Evolutionary conservation across 805 yeast genomes (phyloP).

Genomic region (Cyberlindnera bimundalis): DNA sequence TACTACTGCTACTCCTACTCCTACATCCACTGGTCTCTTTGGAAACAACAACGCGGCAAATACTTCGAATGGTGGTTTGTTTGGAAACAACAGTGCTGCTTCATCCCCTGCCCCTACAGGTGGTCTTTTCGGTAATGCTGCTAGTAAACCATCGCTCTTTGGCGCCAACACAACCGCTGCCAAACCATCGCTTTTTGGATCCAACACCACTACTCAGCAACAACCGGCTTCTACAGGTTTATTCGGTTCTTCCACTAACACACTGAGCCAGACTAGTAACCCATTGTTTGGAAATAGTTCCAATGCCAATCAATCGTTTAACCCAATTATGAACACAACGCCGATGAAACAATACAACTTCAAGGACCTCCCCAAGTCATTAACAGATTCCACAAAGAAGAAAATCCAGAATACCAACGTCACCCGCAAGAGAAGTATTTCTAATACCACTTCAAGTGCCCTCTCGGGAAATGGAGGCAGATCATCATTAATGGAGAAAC

Average conservation of each 20-base stretch:
- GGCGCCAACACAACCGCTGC: conserved; percentile 18
- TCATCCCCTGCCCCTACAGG: conserved; percentile 1
- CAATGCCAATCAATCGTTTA: conserved; percentile 22
- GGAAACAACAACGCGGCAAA: conserved; percentile 4
- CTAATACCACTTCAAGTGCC: conserved; percentile 21
- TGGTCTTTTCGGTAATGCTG: no score
- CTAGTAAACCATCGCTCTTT: conserved; percentile 4
- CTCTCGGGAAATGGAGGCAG: conserved; percentile 19
- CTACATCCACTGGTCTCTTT: conserved; percentile 12
- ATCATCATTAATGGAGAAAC: conserved; percentile 32
- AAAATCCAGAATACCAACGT: conserved; percentile 7
- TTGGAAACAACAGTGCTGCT: conserved; percentile 24
- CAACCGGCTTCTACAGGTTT: conserved; percentile 22
- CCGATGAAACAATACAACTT: conserved; percentile 29
- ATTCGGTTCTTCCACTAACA: conserved; percentile 18
- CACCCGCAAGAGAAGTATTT: conserved; percentile 26
- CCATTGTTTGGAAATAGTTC: conserved; percentile 15
- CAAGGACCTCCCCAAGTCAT: conserved; percentile 36
- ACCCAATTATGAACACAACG: conserved; percentile 29
- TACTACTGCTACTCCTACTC: no score
- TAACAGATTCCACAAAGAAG: conserved; percentile 32
- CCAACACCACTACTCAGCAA: conserved; percentile 1
- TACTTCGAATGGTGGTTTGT: conserved; percentile 18
- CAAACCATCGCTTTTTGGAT: conserved; percentile 7
- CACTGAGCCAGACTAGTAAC: conserved; percentile 1